Evolutionary conservation across 768 basidiomycete genomes (phyloP).

Genomic region (Holtermannia corniformis): DNA sequence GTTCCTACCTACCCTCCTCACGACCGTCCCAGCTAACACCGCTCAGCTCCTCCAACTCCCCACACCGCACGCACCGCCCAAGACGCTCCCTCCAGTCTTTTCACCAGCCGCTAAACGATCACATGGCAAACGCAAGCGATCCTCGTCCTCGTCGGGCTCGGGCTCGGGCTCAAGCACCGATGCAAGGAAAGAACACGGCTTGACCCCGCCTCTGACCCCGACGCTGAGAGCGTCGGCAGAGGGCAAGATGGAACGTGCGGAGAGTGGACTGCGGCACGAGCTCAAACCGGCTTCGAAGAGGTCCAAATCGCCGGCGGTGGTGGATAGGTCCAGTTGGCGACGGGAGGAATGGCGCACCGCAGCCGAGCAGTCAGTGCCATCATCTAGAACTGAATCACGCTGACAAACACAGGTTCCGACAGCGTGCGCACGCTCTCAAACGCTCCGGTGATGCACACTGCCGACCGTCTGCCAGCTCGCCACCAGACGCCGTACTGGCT

Average conservation of each 20-base stretch:
- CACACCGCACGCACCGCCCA: not conserved
- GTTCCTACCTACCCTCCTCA: not conserved
- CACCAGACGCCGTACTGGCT: conserved; percentile 18
- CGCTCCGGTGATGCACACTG: not conserved
- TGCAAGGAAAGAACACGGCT: not conserved
- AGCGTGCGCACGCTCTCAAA: not conserved
- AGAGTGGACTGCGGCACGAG: not conserved
- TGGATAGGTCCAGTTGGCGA: not conserved
- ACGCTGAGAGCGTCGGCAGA: not conserved
- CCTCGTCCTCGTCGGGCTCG: not conserved
- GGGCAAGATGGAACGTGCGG: not conserved
- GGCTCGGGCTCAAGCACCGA: not conserved
- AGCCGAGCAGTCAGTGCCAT: not conserved
- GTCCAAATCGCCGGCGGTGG: not conserved
- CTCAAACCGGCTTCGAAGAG: not conserved
- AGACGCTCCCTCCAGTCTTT: not conserved
- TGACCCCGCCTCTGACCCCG: not conserved
- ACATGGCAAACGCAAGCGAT: not conserved
- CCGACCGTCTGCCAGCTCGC: not conserved
- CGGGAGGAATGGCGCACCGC: not conserved
- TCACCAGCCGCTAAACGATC: not conserved
- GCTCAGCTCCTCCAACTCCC: not conserved
- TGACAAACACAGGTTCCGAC: not conserved
- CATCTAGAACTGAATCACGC: not conserved
- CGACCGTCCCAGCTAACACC: not conserved